phyloP scores from a whole-genome alignment of 2,329 filamentous ascomycete genomes.

The Aspergillus aculeatinus region DNA sequence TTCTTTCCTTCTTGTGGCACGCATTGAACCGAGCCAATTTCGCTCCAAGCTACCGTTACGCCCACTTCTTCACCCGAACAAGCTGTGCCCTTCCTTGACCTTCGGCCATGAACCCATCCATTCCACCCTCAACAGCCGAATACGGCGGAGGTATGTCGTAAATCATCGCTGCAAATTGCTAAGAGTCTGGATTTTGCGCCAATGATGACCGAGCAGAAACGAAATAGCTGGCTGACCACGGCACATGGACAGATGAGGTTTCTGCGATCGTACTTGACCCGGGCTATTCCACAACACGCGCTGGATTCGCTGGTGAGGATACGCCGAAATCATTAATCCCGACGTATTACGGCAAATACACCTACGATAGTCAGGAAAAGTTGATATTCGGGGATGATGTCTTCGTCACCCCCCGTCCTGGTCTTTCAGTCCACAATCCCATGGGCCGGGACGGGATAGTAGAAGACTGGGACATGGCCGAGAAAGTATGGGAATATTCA shows the following conservation, averaged over 20 bases:
- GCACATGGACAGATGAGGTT: constrained; percentile 72
- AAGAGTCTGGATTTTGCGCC: not conserved
- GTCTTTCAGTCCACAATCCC: constrained; percentile 85
- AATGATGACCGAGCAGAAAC: not conserved
- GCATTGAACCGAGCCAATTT: not conserved
- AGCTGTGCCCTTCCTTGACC: not conserved
- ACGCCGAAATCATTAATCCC: constrained; percentile 90
- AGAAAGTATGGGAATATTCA: constrained; percentile 88
- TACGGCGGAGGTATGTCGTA: constrained; percentile 49
- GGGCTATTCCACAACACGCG: constrained; percentile 85
- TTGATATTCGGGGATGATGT: constrained; percentile 85
- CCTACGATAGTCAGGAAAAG: constrained; percentile 54
- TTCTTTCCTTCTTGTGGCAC: not conserved
- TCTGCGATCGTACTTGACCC: constrained; percentile 95
- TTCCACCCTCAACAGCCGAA: constrained; percentile 48
- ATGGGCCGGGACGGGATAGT: constrained; percentile 87
- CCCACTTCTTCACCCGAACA: not conserved
- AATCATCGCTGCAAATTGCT: constrained; percentile 11
- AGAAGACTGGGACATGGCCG: constrained; percentile 92
- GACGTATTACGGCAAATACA: constrained; percentile 75
- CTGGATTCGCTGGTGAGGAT: constrained; percentile 96
- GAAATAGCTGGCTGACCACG: constrained; percentile 6
- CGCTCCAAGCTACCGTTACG: not conserved
- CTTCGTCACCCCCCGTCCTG: constrained; percentile 71
- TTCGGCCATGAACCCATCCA: constrained; percentile 42